Base-by-base conservation (phyloP, 2,329 filamentous ascomycete genomes). In the Rhexocercosporidium sp. region DNA sequence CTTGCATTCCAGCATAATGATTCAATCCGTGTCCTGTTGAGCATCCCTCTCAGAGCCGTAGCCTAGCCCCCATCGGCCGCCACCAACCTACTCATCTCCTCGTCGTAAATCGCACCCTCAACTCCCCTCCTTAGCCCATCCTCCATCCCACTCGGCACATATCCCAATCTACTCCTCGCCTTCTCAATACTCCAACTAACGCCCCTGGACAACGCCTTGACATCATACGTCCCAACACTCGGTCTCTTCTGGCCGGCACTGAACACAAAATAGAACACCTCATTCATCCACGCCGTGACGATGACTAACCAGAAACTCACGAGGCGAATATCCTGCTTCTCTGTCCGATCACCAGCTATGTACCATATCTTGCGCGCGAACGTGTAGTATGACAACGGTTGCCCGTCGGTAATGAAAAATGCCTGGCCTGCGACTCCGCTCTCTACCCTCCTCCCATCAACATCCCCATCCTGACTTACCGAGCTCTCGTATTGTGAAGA, bases 401-500 rank as follows among this genome's bases (percentile, higher is more conserved):
- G 59, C 0, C 76, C 76, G 46, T 81, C 79, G 0, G 78, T 77
- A 56, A 79, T 73, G 62, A 79, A 79, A 70, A 80, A 81, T 0
- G 73, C 76, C 66, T 80, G 74, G 7, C 79, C 78, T 0, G 73
- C 76, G 0, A 79, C 74, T 12, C 65, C 25, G 37, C 34, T 22
- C 6, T 14, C 69, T 1, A 22, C 22, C 2, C n/a, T 11, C n/a
- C 20, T 3, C 44, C n/a, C 1, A 25, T 11, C 66, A 69, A 0
- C 39, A 18, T 44, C 18, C n/a, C 49, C 9, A 14, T 6, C 20
- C 16, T 8, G n/a, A n/a, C n/a, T n/a, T n/a, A n/a, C 6, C 12
- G 11, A 25, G 14, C 31, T 46, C 22, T 5, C n/a, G 12, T 20
- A 18, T 11, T 12, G 25, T 3, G 34, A 34, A 16, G 56, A 34